Evolutionary conservation across 306 rosid species (phyloP).

Genomic region (Sindora glabra): DNA sequence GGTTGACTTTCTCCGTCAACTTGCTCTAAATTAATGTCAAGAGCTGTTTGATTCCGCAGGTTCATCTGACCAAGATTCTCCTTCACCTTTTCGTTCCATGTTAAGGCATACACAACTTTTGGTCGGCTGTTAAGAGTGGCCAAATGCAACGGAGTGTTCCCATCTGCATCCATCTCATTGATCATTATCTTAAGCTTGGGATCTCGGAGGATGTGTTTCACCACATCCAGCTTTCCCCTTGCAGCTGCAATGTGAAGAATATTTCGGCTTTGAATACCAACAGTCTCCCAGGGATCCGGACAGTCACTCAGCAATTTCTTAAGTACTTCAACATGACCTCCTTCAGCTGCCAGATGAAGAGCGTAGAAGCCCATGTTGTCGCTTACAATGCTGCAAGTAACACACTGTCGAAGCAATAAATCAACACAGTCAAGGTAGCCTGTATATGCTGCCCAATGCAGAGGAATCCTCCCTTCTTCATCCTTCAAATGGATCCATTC

Average conservation of each 20-base stretch:
- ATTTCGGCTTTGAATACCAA: too few relatives aligned
- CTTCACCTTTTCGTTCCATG: neutral
- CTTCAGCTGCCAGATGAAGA: too few relatives aligned
- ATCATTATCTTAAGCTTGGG: neutral
- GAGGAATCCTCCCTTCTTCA: neutral
- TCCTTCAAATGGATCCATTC: too few relatives aligned
- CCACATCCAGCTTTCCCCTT: neutral
- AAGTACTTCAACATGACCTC: too few relatives aligned
- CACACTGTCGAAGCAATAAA: neutral
- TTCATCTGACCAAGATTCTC: neutral
- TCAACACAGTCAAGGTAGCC: conserved; percentile 9
- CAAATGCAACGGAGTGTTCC: conserved; percentile 13
- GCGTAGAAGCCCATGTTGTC: neutral
- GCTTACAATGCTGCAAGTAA: neutral
- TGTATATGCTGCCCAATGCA: conserved; percentile 1
- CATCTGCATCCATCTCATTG: neutral
- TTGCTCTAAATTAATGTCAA: neutral
- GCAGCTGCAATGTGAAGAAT: too few relatives aligned
- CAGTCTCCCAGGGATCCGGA: neutral
- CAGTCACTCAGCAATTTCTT: neutral
- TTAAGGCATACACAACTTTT: neutral
- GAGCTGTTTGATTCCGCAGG: neutral
- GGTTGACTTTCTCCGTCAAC: too few relatives aligned
- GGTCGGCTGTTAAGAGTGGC: neutral
- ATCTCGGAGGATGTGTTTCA: neutral